Percentiles rank a stretch among this genome's conserved stretches.
Evolutionary conservation across 371 early-diverging fungal species (phyloP).

Genomic region (Apophysomyces ossiformis): DNA sequence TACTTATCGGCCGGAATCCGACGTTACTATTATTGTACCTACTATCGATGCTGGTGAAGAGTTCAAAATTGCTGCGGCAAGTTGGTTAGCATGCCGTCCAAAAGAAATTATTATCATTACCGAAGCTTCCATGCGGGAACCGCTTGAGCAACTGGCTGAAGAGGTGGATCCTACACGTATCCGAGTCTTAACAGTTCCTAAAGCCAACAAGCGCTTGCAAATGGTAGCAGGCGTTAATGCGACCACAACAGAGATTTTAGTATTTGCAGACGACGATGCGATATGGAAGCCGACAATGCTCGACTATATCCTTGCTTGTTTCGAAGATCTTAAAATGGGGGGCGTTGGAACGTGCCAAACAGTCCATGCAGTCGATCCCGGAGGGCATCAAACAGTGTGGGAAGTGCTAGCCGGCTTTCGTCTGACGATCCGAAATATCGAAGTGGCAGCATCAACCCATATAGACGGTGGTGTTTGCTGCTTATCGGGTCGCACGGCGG

Average conservation of each 20-base stretch:
- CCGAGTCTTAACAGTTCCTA: conserved; percentile 58
- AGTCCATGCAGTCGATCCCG: conserved; percentile 44
- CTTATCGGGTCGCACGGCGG: conserved; percentile 78
- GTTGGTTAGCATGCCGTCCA: conserved; percentile 72
- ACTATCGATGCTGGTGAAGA: conserved; percentile 82
- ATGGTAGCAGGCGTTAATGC: conserved; percentile 75
- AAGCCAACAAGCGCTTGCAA: conserved; percentile 72
- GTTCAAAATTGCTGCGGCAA: conserved; percentile 67
- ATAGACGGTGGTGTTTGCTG: conserved; percentile 83
- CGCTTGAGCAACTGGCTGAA: conserved; percentile 54
- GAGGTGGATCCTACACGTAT: conserved; percentile 50
- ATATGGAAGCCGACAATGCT: conserved; percentile 71
- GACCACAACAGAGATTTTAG: conserved; percentile 68
- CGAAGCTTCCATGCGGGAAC: conserved; percentile 57
- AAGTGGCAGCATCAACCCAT: conserved; percentile 76
- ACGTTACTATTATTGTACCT: conserved; percentile 77
- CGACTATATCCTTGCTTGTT: conserved; percentile 73
- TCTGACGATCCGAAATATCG: conserved; percentile 75
- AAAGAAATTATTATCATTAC: conserved; percentile 68
- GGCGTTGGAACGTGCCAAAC: conserved; percentile 75
- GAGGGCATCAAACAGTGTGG: conserved; percentile 72
- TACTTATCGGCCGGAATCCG: conserved; percentile 57
- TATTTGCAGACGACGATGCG: conserved; percentile 82
- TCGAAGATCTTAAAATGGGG: conserved; percentile 76
- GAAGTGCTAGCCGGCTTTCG: conserved; percentile 77